phyloP scores from a whole-genome alignment of 1,284 basidiomycete genomes.

The Leucocoprinus gongylophorus region DNA sequence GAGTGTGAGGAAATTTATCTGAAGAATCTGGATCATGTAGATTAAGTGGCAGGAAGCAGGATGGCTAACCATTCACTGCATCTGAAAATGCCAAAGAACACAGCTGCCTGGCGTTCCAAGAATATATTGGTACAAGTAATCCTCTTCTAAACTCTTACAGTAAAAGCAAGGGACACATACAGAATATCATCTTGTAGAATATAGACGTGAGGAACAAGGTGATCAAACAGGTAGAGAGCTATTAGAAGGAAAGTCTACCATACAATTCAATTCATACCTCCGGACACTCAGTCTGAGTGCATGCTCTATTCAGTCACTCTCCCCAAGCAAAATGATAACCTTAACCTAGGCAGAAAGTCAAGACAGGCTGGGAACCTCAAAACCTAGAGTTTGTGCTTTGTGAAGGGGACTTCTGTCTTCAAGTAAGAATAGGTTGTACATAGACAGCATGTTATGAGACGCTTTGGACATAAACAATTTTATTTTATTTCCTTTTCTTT shows the following conservation, averaged over 20 bases:
- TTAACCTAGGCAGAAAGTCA: conserved; percentile 40
- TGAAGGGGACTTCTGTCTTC: too few species aligned
- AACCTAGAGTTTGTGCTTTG: too few species aligned
- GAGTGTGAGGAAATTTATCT: too few species aligned
- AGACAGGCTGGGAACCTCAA: neutral
- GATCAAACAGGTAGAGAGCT: too few species aligned
- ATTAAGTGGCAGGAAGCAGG: neutral
- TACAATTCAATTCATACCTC: conserved; percentile 59
- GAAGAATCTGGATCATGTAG: too few species aligned
- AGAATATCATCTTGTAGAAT: conserved; percentile 59
- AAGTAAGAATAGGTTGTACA: too few species aligned
- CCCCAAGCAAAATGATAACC: conserved; percentile 86
- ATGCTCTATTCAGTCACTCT: conserved; percentile 63
- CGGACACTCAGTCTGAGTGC: conserved; percentile 53
- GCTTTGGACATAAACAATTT: too few species aligned
- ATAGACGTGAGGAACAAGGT: conserved; percentile 60
- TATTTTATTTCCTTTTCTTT: too few species aligned
- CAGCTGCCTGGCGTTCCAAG: conserved; percentile 43
- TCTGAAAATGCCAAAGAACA: conserved; percentile 68
- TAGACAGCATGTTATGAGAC: too few species aligned
- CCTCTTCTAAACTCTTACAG: conserved; percentile 35
- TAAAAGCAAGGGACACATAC: conserved; percentile 64
- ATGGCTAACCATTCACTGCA: conserved; percentile 15
- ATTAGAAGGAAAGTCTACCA: conserved; percentile 57
- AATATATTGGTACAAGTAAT: neutral